Evolutionary conservation across 768 basidiomycete species (phyloP), one percentile per base, ranked within the genome.

Genomic region (Lanmaoa pseudosensibilis): DNA sequence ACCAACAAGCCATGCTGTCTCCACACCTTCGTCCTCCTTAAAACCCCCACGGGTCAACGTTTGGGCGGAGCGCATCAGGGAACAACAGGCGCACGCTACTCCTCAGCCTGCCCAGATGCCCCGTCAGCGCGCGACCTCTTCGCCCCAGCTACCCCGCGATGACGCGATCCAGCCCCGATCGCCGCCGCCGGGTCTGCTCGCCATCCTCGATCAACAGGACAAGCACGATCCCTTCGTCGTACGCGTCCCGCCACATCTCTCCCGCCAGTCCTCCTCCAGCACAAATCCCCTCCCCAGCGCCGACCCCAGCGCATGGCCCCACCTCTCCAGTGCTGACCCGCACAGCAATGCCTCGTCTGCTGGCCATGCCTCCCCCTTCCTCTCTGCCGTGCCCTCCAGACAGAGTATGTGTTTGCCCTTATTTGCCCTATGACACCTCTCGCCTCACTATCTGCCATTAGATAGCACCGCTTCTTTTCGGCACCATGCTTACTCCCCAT

Each of bases 181-280:
- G 12, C 55, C 64, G 11, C 40, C 54, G 5, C 49, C 56, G 6
- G 41, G 43, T 47, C 57, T 69, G n/a, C 62, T 65, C 10, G 55
- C 58, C 48, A 57, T 63, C 46, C 66, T 70, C 39, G 56, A 69
- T 59, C 63, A 65, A 49, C 56, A 57, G 45, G 67, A 66, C 55
- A 39, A 64, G 43, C 71, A 76, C 39, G 78, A 84, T 68, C 73
- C 80, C 3, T 78, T 81, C 57, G 69, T 82, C 50, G 74, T 82
- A 23, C 75, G 75, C 19, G 57, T 74, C 13, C 70, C 69, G 18
- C 70, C 73, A 18, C 71, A 70, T 43, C 71, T 69, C 21, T 69
- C 69, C 47, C 72, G 70, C 44, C 63, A 50, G 48, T 57, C 68
- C 16, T 71, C 69, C 18, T 69, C 65, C 43, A 58, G 56, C 52